phyloP scores from a whole-genome alignment of 176 grass and related monocot species.

The Rhynchospora pubera region DNA sequence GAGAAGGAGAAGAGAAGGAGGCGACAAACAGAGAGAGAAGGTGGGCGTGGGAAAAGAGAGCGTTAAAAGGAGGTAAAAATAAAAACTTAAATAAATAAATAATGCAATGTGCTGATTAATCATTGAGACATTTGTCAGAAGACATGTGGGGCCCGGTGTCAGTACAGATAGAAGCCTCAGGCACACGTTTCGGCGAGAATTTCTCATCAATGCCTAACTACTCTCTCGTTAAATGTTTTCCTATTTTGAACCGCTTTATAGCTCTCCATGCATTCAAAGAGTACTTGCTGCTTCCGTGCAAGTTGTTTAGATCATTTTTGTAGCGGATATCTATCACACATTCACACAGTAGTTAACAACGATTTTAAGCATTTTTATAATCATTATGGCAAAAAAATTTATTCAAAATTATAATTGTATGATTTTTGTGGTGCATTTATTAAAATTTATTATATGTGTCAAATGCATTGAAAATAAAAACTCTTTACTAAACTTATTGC shows the following conservation, averaged over 20 bases:
- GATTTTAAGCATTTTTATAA: not conserved
- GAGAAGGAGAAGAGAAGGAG: not conserved
- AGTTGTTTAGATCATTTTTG: too few species aligned
- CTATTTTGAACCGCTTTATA: not conserved
- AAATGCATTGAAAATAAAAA: not conserved
- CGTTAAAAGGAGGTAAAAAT: conserved; percentile 16
- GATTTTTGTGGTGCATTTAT: not conserved
- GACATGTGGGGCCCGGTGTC: not conserved
- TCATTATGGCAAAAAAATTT: not conserved
- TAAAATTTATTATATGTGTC: not conserved
- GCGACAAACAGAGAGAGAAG: conserved; percentile 1
- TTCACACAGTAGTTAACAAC: not conserved
- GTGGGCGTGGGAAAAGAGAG: conserved; percentile 16
- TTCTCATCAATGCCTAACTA: not conserved
- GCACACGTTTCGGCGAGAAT: not conserved
- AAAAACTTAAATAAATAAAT: not conserved
- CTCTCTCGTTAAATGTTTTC: not conserved
- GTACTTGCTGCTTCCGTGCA: too few species aligned
- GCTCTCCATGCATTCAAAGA: too few species aligned
- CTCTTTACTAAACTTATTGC: too few species aligned
- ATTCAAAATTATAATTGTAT: not conserved
- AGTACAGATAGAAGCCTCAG: not conserved
- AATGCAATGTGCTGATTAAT: not conserved
- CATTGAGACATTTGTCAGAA: not conserved
- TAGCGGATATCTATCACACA: not conserved